These are phyloP conservation scores for Suillus tomentosus DNA, from an alignment of 768 basidiomycete species.

Conservation along the genomic window DNA sequence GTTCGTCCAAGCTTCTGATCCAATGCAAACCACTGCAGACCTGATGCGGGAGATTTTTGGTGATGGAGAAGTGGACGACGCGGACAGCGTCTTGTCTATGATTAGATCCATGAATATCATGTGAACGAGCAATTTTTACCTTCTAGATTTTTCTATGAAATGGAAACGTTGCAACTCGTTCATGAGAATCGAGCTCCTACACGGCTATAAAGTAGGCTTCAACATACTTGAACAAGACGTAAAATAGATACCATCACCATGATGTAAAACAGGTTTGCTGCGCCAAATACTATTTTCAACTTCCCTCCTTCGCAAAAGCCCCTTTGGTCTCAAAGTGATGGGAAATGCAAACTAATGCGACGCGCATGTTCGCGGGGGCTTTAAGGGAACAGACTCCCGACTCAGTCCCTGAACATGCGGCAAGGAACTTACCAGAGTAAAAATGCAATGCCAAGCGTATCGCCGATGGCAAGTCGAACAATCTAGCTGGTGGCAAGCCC, in stretches of 20 bases:
- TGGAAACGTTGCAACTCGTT: not conserved
- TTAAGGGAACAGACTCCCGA: too few species aligned
- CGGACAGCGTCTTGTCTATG: not conserved
- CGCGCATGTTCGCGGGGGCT: too few species aligned
- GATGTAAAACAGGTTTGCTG: not conserved
- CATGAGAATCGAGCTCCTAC: not conserved
- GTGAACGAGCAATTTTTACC: not conserved
- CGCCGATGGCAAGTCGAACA: too few species aligned
- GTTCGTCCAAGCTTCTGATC: not conserved
- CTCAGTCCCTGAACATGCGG: too few species aligned
- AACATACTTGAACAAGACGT: not conserved
- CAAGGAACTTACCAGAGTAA: too few species aligned
- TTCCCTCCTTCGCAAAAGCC: not conserved
- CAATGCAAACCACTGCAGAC: not conserved
- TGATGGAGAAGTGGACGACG: not conserved
- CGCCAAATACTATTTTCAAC: not conserved
- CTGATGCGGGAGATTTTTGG: constrained; percentile 1
- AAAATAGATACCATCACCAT: not conserved
- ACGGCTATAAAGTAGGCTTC: not conserved
- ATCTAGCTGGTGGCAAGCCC: too few species aligned
- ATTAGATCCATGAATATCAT: not conserved
- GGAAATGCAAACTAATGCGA: not conserved
- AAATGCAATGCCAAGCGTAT: too few species aligned
- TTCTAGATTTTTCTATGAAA: not conserved
- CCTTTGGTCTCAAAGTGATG: not conserved